Evolutionary conservation across 2,329 filamentous ascomycete genomes (phyloP).

Genomic region (Colletotrichum spaethianum): DNA sequence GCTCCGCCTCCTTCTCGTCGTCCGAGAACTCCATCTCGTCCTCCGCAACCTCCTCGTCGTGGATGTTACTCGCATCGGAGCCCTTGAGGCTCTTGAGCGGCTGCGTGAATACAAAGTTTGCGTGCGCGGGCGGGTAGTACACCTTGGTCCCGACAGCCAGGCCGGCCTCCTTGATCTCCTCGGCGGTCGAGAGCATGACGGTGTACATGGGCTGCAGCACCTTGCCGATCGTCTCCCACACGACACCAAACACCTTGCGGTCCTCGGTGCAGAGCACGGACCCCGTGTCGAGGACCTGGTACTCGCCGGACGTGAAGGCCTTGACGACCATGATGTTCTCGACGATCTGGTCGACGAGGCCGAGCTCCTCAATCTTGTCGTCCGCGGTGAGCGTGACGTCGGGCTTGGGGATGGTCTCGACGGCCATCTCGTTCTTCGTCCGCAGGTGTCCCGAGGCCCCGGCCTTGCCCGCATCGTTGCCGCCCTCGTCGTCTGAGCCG

Average conservation of each 20-base stretch:
- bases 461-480: conserved; percentile 50
- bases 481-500: conserved; percentile 81
- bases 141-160: conserved; percentile 79
- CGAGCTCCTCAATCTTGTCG: conserved; percentile 83
- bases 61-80: conserved; percentile 93
- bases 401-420: conserved; percentile 79
- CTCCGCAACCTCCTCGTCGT: conserved; percentile 90
- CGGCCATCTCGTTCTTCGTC: conserved; percentile 84
- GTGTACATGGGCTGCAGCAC: conserved; percentile 91
- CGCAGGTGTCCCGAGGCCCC: conserved; percentile 68
- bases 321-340: conserved; percentile 85
- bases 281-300: conserved; percentile 86
- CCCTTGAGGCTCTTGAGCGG: conserved; percentile 85
- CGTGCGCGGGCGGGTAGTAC: conserved; percentile 85
- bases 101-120: conserved; percentile 89
- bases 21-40: conserved; percentile 97
- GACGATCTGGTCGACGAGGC: conserved; percentile 81
- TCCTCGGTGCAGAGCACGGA: conserved; percentile 86
- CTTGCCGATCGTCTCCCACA: conserved; percentile 89
- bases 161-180: conserved; percentile 77
- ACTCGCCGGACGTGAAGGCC: conserved; percentile 83
- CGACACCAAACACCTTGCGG: conserved; percentile 81
- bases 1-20: conserved; percentile 91
- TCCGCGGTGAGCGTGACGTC: conserved; percentile 83
- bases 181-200: conserved; percentile 78